Percentiles rank a stretch among this genome's conserved stretches.
Evolutionary conservation across 495 filamentous ascomycete genomes (phyloP).

Genomic region (Penicillium goetzii): DNA sequence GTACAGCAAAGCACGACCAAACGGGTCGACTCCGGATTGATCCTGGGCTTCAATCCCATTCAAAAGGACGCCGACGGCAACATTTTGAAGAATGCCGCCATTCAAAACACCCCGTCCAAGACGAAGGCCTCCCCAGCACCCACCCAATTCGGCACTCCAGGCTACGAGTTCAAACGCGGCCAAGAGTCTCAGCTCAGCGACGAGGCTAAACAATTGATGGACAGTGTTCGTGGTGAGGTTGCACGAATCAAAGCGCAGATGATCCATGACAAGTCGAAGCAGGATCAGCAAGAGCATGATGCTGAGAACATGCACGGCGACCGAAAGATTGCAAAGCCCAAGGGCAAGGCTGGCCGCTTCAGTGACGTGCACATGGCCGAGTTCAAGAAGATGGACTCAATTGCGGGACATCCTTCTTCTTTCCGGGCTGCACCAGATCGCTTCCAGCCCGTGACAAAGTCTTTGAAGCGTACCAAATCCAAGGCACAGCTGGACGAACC

Average conservation of each 20-base stretch:
- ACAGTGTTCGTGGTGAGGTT: slow-evolving; percentile 70
- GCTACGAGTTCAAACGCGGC: slow-evolving; percentile 75
- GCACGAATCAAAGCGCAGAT: slow-evolving; percentile 68
- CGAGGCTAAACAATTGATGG: slow-evolving; percentile 77
- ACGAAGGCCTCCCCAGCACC: slow-evolving; percentile 40
- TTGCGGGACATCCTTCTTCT: slow-evolving; percentile 78
- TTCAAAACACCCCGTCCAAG: slow-evolving; percentile 51
- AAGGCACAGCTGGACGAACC: slow-evolving; percentile 71
- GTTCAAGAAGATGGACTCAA: slow-evolving; percentile 97
- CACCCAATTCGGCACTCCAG: slow-evolving; percentile 57
- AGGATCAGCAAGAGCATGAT: slow-evolving; percentile 40
- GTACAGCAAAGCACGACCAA: slow-evolving; percentile 71
- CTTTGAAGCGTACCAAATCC: slow-evolving; percentile 74
- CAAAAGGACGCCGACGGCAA: slow-evolving; percentile 49
- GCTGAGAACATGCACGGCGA: slow-evolving; percentile 45
- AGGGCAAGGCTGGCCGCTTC: slow-evolving; percentile 74
- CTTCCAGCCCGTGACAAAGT: slow-evolving; percentile 55
- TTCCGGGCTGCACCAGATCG: slow-evolving; percentile 68
- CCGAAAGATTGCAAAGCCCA: slow-evolving; percentile 77
- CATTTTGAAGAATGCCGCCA: slow-evolving; percentile 33
- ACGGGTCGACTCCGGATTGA: slow-evolving; percentile 65
- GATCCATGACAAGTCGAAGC: slow-evolving; percentile 53
- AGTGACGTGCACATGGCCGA: slow-evolving; percentile 81
- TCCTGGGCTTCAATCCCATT: slow-evolving; percentile 70
- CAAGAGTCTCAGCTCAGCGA: slow-evolving; percentile 67